Percentiles rank a stretch among this genome's conserved stretches.
Conservation (phyloP, 2,329 filamentous ascomycete genomes). For the Meredithiella fracta region DNA sequence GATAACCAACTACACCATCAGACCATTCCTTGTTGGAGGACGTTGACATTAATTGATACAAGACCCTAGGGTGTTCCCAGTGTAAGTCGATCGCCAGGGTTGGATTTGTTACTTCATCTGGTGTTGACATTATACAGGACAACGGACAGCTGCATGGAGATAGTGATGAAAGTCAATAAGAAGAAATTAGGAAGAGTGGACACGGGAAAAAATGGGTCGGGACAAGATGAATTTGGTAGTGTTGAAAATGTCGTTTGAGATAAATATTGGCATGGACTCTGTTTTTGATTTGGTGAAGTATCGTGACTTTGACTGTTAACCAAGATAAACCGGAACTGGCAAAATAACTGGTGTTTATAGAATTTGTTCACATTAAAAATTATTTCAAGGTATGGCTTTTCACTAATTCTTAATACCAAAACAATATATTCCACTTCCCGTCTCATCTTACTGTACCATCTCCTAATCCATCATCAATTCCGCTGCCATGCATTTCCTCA, state of each 20-base stretch:
- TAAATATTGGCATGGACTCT: too few species aligned
- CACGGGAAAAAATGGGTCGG: too few species aligned
- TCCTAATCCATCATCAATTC: neutral
- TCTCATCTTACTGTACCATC: neutral
- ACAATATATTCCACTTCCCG: neutral
- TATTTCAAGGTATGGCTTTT: too few species aligned
- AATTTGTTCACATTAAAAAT: too few species aligned
- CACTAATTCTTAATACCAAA: neutral
- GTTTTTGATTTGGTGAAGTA: too few species aligned
- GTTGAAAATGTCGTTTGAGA: neutral
- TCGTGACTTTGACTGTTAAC: too few species aligned
- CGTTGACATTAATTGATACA: neutral
- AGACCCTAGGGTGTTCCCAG: too few species aligned
- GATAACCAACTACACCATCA: slow-evolving; percentile 6
- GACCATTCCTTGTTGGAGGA: neutral
- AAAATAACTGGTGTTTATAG: too few species aligned
- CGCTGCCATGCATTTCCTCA: too few species aligned
- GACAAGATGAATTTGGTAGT: too few species aligned
- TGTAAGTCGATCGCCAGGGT: neutral
- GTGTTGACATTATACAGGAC: neutral
- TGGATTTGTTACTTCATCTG: neutral
- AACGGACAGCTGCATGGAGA: neutral
- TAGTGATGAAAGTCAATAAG: neutral
- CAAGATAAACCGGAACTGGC: too few species aligned
- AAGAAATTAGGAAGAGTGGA: too few species aligned